Percentiles rank a stretch among this genome's conserved stretches.
Conservation (phyloP, 306 rosid species). For the Medicago lupulina region DNA sequence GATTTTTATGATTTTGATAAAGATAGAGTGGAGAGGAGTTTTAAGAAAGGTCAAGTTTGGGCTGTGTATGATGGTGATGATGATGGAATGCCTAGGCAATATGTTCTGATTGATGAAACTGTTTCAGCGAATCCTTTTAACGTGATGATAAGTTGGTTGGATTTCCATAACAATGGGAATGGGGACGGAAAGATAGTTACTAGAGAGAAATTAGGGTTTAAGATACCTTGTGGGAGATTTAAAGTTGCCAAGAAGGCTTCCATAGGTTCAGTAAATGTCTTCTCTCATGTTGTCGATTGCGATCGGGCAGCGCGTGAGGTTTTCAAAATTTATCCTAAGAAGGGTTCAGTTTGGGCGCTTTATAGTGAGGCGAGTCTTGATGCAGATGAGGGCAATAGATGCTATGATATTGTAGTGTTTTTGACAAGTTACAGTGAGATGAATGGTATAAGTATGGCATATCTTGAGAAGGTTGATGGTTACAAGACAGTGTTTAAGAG, state of each 20-base stretch:
- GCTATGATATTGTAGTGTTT: slow-evolving; percentile 71
- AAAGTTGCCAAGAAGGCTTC: slow-evolving; percentile 61
- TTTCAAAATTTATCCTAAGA: slow-evolving; percentile 81
- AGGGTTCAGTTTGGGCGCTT: slow-evolving; percentile 94
- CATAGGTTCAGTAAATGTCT: slow-evolving; percentile 63
- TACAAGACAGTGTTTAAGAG: slow-evolving; percentile 84
- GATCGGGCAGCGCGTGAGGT: slow-evolving; percentile 71
- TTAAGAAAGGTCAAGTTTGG: slow-evolving; percentile 95
- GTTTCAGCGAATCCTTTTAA: slow-evolving; percentile 69
- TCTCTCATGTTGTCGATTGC: slow-evolving; percentile 80
- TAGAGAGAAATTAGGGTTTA: slow-evolving; percentile 67
- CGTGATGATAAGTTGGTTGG: slow-evolving; percentile 88
- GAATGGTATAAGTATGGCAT: slow-evolving; percentile 79
- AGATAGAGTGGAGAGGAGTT: slow-evolving; percentile 80
- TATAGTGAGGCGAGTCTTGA: slow-evolving; percentile 55
- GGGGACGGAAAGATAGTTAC: slow-evolving; percentile 55
- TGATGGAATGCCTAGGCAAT: slow-evolving; percentile 89
- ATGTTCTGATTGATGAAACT: slow-evolving; percentile 76
- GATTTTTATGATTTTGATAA: slow-evolving; percentile 82
- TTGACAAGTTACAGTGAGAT: slow-evolving; percentile 76
- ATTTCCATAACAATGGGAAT: slow-evolving; percentile 52
- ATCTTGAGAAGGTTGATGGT: slow-evolving; percentile 90
- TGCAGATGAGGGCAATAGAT: slow-evolving; percentile 48
- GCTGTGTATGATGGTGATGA: slow-evolving; percentile 71
- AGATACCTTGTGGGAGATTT: slow-evolving; percentile 78